phyloP scores from a whole-genome alignment of 108 stramenopile species.

The Nitzschia sp. region DNA sequence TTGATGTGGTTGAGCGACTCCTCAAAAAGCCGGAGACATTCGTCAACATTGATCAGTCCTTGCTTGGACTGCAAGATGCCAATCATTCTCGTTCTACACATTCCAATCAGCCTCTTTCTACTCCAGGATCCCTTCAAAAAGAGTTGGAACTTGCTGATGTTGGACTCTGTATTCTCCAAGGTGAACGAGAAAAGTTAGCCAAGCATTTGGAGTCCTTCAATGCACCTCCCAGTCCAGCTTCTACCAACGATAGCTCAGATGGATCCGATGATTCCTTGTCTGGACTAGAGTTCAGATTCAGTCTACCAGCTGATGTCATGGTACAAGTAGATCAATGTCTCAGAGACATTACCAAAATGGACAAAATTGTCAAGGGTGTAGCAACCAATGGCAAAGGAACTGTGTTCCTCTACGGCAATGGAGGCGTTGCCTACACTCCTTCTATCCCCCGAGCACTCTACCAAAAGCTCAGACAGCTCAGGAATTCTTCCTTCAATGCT shows the following conservation, averaged over 20 bases:
- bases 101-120: not conserved
- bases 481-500: constrained; percentile 27
- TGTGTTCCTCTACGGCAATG: constrained; percentile 72
- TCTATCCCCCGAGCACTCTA: constrained; percentile 59
- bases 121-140: constrained; percentile 27
- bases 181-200: constrained; percentile 58
- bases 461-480: constrained; percentile 47
- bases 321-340: constrained; percentile 59
- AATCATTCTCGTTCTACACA: not conserved
- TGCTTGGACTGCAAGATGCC: constrained; percentile 35
- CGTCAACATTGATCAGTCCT: constrained; percentile 32
- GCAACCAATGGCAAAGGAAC: constrained; percentile 75
- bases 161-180: constrained; percentile 68
- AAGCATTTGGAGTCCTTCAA: constrained; percentile 41
- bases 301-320: constrained; percentile 46
- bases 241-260: constrained; percentile 22
- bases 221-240: not conserved
- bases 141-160: constrained; percentile 69
- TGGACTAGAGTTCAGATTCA: constrained; percentile 51
- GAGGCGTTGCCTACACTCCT: constrained; percentile 70
- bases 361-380: constrained; percentile 55
- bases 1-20: constrained; percentile 41
- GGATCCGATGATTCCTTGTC: constrained; percentile 7
- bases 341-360: constrained; percentile 50
- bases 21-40: constrained; percentile 41